Conservation (phyloP, 192 early-diverging fungal genomes). For the Podila horticola region DNA sequence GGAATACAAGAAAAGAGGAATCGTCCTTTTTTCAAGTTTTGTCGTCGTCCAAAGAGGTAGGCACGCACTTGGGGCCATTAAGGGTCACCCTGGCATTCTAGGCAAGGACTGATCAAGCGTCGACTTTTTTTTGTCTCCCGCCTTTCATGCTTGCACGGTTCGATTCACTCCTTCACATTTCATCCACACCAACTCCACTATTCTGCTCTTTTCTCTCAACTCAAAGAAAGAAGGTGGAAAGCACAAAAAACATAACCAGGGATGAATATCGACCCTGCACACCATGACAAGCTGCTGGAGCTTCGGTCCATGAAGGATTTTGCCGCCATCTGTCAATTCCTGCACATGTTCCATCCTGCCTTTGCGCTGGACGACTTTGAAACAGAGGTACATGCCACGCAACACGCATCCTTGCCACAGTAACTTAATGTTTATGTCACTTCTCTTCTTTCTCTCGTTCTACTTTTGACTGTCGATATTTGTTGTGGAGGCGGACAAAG, state of each 20-base stretch:
- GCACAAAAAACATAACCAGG: background rate
- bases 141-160: no score
- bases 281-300: slow-evolving; percentile 36
- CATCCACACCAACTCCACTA: no score
- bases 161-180: no score
- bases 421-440: background rate
- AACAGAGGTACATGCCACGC: slow-evolving; percentile 36
- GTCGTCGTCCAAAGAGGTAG: no score
- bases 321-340: slow-evolving; percentile 76
- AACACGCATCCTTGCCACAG: background rate
- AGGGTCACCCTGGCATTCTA: no score
- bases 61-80: no score
- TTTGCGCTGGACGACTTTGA: slow-evolving; percentile 54
- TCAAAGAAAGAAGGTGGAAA: background rate
- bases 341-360: slow-evolving; percentile 69
- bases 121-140: no score
- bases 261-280: slow-evolving; percentile 43
- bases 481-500: no score
- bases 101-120: no score
- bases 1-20: background rate
- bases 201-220: background rate
- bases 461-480: background rate
- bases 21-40: no score
- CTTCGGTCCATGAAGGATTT: slow-evolving; percentile 63
- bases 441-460: background rate